phyloP scores from a whole-genome alignment of 352 stramenopile species.

The Globisporangium takayamanum region DNA sequence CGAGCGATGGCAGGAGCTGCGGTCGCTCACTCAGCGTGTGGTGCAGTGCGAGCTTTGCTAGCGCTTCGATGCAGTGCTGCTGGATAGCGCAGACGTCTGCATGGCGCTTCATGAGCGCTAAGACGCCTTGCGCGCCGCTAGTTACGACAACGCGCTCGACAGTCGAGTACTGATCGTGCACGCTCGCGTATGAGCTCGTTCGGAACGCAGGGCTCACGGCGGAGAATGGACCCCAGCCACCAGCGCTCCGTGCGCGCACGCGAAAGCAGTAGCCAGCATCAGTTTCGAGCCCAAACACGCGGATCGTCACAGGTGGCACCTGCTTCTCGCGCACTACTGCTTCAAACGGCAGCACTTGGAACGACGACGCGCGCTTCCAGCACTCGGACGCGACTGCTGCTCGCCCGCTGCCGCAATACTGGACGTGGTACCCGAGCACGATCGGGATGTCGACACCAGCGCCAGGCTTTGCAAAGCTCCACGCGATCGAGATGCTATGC shows the following conservation, averaged over 20 bases:
- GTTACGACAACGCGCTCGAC: constrained; percentile 17
- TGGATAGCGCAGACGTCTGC: constrained; percentile 27
- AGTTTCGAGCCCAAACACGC: constrained; percentile 27
- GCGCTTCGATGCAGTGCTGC: constrained; percentile 26
- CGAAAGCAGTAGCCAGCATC: constrained; percentile 60
- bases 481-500: constrained; percentile 43
- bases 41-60: constrained; percentile 37
- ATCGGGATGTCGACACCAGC: constrained; percentile 23
- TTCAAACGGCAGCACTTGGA: constrained; percentile 54
- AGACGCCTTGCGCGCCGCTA: constrained; percentile 18
- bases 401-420: constrained; percentile 39
- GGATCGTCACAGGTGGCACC: constrained; percentile 21
- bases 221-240: constrained; percentile 64
- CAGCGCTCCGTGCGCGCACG: constrained; percentile 41
- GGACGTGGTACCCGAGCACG: constrained; percentile 59
- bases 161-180: constrained; percentile 26
- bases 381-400: constrained; percentile 20
- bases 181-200: constrained; percentile 29
- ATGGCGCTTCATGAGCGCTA: constrained; percentile 40
- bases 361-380: constrained; percentile 49
- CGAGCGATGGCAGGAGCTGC: constrained; percentile 14
- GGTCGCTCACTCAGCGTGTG: constrained; percentile 14
- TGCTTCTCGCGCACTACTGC: constrained; percentile 24
- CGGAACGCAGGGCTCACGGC: constrained; percentile 24
- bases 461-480: constrained; percentile 16